Conservation (phyloP, 2,329 filamentous ascomycete genomes). For the Fusarium burgessii region DNA sequence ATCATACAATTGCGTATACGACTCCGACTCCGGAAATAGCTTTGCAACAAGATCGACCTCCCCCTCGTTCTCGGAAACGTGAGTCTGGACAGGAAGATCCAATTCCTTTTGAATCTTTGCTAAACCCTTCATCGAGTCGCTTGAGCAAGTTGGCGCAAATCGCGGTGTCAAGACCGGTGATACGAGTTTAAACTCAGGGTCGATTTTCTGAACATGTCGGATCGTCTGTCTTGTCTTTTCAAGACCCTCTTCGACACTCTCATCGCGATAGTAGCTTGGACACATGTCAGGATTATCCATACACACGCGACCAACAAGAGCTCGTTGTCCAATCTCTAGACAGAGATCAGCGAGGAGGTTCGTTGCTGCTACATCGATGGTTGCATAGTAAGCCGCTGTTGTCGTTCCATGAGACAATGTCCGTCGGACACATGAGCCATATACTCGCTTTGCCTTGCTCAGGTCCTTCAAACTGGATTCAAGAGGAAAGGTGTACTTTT, state of each 20-base stretch:
- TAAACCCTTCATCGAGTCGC: constrained; percentile 70
- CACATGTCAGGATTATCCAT: constrained; percentile 80
- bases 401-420: constrained; percentile 93
- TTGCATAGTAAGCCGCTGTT: constrained; percentile 94
- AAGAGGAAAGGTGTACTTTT: constrained; percentile 94
- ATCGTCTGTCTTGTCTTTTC: constrained; percentile 70
- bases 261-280: constrained; percentile 85
- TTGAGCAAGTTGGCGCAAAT: constrained; percentile 74
- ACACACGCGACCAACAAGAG: constrained; percentile 92
- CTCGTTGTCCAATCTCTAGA: constrained; percentile 82
- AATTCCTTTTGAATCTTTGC: constrained; percentile 73
- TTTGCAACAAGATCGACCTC: constrained; percentile 79
- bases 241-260: constrained; percentile 68
- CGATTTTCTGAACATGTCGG: constrained; percentile 73
- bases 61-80: constrained; percentile 84
- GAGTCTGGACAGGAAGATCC: constrained; percentile 82
- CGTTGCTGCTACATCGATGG: constrained; percentile 86
- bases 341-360: constrained; percentile 91
- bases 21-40: constrained; percentile 72
- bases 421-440: constrained; percentile 80
- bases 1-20: constrained; percentile 87
- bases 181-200: constrained; percentile 74
- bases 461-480: constrained; percentile 79
- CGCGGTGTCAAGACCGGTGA: constrained; percentile 83
- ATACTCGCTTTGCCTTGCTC: constrained; percentile 75